Conservation (phyloP, 2,329 filamentous ascomycete genomes). For the Knufia petricola region DNA sequence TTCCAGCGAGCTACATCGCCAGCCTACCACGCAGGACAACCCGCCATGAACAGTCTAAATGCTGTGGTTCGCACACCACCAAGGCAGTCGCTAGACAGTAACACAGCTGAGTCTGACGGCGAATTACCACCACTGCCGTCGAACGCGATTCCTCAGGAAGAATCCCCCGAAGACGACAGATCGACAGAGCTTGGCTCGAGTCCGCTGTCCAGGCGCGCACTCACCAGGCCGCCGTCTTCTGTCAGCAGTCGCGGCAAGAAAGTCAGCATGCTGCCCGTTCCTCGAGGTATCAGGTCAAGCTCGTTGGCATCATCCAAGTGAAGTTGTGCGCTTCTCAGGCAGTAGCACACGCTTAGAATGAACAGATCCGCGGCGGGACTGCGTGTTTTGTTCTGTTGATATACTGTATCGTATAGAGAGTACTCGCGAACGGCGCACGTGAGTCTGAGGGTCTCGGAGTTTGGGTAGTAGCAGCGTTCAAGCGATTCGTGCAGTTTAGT, state of each 20-base stretch:
- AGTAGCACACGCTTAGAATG: no score
- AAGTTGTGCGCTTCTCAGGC: neutral
- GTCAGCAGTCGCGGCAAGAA: constrained; percentile 19
- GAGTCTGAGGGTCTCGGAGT: no score
- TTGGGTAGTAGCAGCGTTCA: neutral
- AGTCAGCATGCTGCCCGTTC: constrained; percentile 22
- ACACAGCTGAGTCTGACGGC: constrained; percentile 8
- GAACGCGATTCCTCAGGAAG: constrained; percentile 13
- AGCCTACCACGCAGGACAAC: neutral
- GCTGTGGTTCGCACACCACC: constrained; percentile 5
- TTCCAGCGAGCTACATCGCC: constrained; percentile 9
- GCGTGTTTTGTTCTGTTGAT: no score
- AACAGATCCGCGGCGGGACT: no score
- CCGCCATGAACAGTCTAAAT: constrained; percentile 4
- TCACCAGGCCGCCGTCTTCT: constrained; percentile 21
- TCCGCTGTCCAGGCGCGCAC: constrained; percentile 20
- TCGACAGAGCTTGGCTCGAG: constrained; percentile 20
- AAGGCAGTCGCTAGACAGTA: constrained; percentile 9
- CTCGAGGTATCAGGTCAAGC: constrained; percentile 12
- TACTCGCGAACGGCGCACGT: no score
- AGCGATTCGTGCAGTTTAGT: no score
- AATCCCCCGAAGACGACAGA: constrained; percentile 15
- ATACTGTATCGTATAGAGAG: no score
- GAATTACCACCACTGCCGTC: constrained; percentile 9
- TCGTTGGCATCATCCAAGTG: constrained; percentile 5